Evolutionary conservation across 164 flowering plant species (phyloP), one percentile per base, ranked within the genome.

Genomic region (Vitis amurensis): DNA sequence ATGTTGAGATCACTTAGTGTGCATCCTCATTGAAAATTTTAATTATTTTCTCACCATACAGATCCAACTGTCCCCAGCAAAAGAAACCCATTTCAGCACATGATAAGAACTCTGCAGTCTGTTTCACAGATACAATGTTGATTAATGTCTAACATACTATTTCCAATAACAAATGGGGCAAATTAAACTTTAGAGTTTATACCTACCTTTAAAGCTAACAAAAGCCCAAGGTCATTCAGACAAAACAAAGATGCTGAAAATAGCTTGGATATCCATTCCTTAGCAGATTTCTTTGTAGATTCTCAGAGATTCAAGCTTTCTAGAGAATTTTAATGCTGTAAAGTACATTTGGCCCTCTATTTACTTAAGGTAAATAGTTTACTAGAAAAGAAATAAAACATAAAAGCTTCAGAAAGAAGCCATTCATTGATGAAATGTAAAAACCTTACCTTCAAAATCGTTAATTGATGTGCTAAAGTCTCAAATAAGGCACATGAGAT

Each of bases 191-290:
- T 17, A 63, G n/a, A 48, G 17, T 9, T 17, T 50, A 57, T 11
- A 30, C 4, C 11, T 71, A 93, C 97, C 98, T 85, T 87, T 8
- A 73, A 61, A 50, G 91, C 85, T 79, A 85, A 59, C 96, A 94
- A 92, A 66, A 87, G 62, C 66, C 98, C 98, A 72, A 94, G 90
- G 44, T 91, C 93, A 11, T 65, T 68, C 68, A 94, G 59, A 74
- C 98, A 94, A 73, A 70, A 89, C 23, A 74, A 1, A 37, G 85
- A 82, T 49, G 78, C 74, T 9, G 68, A 70, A 72, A 14, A 68
- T 50, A 88, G 69, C 73, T 81, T 89, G 8, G 59, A 55, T 60
- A 91, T 68, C 69, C 81, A 85, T 73, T 74, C 79, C 11, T 16
- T 63, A 3, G 73, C 66, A 61, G 89, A 82, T 15, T 79, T 75